A percentile compares a stretch with the other conserved stretches of the same genome.
These are phyloP conservation scores for Aspergillus bertholletiae DNA, from an alignment of 495 filamentous ascomycete genomes.

Conservation along the genomic window DNA sequence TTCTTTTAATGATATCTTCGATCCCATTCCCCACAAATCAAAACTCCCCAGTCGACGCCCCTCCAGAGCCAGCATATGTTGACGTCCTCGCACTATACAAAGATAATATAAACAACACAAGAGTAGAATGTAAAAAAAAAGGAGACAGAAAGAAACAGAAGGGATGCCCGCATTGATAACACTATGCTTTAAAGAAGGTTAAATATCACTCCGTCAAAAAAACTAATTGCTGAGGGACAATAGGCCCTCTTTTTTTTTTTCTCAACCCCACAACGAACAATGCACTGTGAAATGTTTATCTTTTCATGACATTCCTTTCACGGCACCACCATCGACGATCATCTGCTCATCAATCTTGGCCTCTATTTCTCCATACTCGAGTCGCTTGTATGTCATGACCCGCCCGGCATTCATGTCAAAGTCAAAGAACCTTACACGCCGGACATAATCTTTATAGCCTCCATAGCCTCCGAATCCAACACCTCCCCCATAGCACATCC, in stretches of 20 bases:
- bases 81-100: not conserved
- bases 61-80: not conserved
- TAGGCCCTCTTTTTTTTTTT: not conserved
- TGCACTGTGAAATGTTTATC: constrained; percentile 1
- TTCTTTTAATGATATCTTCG: not conserved
- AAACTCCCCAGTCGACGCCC: not conserved
- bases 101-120: not conserved
- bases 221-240: not conserved
- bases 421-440: constrained; percentile 83
- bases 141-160: constrained; percentile 14
- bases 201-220: not conserved
- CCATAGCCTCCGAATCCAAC: constrained; percentile 91
- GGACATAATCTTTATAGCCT: constrained; percentile 79
- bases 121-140: constrained; percentile 1
- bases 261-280: not conserved
- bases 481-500: constrained; percentile 97
- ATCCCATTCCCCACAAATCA: not conserved
- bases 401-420: constrained; percentile 84
- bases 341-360: constrained; percentile 78
- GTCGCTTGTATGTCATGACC: constrained; percentile 86
- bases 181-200: not conserved
- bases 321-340: constrained; percentile 76
- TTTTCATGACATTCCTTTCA: constrained; percentile 33
- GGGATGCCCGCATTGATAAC: not conserved
- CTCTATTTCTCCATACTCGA: constrained; percentile 77